Evolutionary conservation across 2,329 filamentous ascomycete species (phyloP), one percentile per base, ranked within the genome.

Genomic region (Orbilia ellipsospora): DNA sequence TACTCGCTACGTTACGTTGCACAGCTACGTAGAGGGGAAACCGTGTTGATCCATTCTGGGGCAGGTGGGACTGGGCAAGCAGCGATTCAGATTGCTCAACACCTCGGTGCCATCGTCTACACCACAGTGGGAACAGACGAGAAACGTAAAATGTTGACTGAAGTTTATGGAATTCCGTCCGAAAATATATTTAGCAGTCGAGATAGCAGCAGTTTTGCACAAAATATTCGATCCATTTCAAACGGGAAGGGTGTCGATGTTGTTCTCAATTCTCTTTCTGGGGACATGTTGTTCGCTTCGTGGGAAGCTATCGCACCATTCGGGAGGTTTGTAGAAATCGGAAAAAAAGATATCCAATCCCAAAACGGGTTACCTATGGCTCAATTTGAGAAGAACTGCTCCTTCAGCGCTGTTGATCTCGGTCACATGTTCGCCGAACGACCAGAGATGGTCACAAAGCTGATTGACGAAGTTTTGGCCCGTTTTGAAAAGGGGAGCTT

Each of bases 261-360:
- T 2, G 80, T 86, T 1, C 85, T 85, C 65, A 85, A 85, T 78
- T 80, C 86, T 0, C 81, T 83, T 0, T 85, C 83, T 0, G 82
- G 85, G 8, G 76, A 83, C 4, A 3, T 12, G 0, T 78, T 86
- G 0, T 83, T 83, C 20, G 81, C 82, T 0, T 83, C 82, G 0
- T 86, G 83, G 84, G 72, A 81, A 4, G 85, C 83, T 52, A 79
- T 87, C 2, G 84, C 85, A 0, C 75, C 79, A 0, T 84, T 83
- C 56, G 85, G 84, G 0, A 81, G 78, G 3, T 83, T 87, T 79
- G 64, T 86, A 0, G 84, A 86, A 62, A 82, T 86, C 13, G 84
- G 84, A 7, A n/a, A n/a, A n/a, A n/a, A n/a, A n/a, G n/a, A n/a
- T n/a, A n/a, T n/a, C n/a, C n/a, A n/a, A n/a, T n/a, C n/a, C n/a